A percentile compares a stretch with the other conserved stretches of the same genome.
Conservation (phyloP, 83 land plant species). For the Picea engelmannii region DNA sequence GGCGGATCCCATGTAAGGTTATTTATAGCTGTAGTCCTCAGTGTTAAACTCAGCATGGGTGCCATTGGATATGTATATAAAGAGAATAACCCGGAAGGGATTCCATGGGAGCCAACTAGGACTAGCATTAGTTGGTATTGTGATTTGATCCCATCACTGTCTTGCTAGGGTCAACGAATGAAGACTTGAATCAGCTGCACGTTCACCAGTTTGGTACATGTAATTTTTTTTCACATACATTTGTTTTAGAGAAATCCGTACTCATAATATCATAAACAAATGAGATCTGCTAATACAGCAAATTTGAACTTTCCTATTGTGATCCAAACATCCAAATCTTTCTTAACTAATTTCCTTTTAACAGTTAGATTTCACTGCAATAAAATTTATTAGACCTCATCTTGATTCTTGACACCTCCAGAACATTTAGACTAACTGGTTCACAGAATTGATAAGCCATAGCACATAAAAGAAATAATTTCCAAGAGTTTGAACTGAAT, state of each 20-base stretch:
- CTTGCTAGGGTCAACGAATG: background rate
- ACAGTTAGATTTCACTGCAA: background rate
- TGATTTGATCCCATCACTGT: background rate
- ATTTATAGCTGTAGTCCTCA: background rate
- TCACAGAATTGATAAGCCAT: too few relatives aligned
- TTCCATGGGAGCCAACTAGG: background rate
- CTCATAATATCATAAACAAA: background rate
- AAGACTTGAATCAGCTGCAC: background rate
- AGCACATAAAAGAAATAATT: too few relatives aligned
- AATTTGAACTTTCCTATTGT: background rate
- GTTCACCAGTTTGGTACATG: background rate
- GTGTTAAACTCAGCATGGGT: background rate
- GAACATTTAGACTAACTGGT: too few relatives aligned
- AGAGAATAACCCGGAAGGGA: background rate
- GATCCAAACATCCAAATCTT: background rate
- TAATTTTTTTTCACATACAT: background rate
- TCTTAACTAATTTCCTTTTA: background rate
- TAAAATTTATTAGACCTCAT: background rate
- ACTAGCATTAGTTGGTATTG: background rate
- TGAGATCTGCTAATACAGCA: background rate
- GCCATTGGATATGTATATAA: too few relatives aligned
- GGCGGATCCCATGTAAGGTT: background rate
- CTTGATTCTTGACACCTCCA: too few relatives aligned
- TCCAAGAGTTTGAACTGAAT: background rate
- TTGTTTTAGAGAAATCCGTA: background rate